A percentile compares a stretch with the other conserved stretches of the same genome.
Conservation (phyloP, 257 asterid genomes). For the Capsicum baccatum region DNA sequence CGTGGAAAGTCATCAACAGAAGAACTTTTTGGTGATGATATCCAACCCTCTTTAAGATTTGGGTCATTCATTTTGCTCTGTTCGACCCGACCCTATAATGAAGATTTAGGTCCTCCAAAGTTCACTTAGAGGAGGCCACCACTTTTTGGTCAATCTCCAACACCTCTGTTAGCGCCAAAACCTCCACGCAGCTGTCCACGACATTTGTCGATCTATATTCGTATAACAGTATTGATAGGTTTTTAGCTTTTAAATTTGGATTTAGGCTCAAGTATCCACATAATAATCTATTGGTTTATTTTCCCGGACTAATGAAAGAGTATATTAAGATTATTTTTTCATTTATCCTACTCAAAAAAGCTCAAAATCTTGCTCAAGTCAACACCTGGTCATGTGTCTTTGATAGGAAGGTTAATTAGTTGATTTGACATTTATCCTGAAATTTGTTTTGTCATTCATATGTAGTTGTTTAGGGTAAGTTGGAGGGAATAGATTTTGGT, state of each 20-base stretch:
- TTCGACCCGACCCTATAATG: conserved; percentile 58
- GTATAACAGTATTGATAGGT: conserved; percentile 62
- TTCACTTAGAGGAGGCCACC: conserved; percentile 64
- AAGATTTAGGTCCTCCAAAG: conserved; percentile 56
- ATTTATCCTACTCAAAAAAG: too few relatives aligned
- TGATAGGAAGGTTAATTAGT: too few relatives aligned
- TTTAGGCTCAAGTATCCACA: too few relatives aligned
- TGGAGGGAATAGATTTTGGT: conserved; percentile 46
- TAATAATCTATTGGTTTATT: too few relatives aligned
- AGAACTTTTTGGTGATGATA: conserved; percentile 45
- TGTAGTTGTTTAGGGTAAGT: conserved; percentile 56
- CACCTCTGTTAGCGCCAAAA: conserved; percentile 89
- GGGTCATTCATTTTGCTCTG: conserved; percentile 93
- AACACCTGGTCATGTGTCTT: too few relatives aligned
- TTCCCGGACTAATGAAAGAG: too few relatives aligned
- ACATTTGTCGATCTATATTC: conserved; percentile 64
- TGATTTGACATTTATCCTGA: too few relatives aligned
- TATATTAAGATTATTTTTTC: too few relatives aligned
- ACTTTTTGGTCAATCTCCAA: conserved; percentile 82
- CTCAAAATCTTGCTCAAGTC: too few relatives aligned
- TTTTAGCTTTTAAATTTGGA: conserved; percentile 67
- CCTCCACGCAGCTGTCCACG: conserved; percentile 92
- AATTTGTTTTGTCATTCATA: too few relatives aligned
- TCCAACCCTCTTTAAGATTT: conserved; percentile 83
- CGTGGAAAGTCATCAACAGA: conserved; percentile 58